Conservation (phyloP, 2,329 filamentous ascomycete genomes). For the Xylaria hypoxylon region DNA sequence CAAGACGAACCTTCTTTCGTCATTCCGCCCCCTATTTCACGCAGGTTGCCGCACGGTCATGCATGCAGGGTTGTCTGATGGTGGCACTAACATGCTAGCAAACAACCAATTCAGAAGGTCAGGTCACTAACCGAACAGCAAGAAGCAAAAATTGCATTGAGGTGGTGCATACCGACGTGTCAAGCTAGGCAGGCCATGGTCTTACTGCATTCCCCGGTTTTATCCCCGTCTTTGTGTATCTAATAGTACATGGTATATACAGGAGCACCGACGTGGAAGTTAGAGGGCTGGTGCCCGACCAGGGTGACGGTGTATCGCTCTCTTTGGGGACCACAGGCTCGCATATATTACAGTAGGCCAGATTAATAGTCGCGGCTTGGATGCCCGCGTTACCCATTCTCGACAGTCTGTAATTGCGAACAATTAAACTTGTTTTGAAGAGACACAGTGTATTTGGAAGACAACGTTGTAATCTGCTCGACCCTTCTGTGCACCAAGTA, state of each 20-base stretch:
- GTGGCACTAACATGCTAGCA: constrained; percentile 15
- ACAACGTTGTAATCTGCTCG: neutral
- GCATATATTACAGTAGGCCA: neutral
- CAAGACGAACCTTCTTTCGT: constrained; percentile 5
- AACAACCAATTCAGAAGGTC: constrained; percentile 9
- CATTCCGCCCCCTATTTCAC: constrained; percentile 24
- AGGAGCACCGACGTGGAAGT: constrained; percentile 2
- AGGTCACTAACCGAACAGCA: constrained; percentile 7
- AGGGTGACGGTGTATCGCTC: neutral
- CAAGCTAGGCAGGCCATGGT: constrained; percentile 23
- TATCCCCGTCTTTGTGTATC: constrained; percentile 11
- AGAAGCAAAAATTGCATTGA: constrained; percentile 4
- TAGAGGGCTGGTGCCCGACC: constrained; percentile 11
- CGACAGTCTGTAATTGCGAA: neutral
- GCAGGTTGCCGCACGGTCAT: constrained; percentile 17
- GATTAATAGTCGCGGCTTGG: neutral
- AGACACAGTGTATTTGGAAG: constrained; percentile 11
- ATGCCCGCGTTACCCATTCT: neutral
- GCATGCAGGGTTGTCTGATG: constrained; percentile 29
- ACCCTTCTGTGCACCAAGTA: neutral
- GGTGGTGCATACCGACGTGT: constrained; percentile 28
- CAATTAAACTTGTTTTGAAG: constrained; percentile 5
- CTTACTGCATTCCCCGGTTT: constrained; percentile 23
- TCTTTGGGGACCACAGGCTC: neutral
- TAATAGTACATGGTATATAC: neutral